Evolutionary conservation across 2,329 filamentous ascomycete species (phyloP).

Genomic region (Nothomitra cinnamomea): DNA sequence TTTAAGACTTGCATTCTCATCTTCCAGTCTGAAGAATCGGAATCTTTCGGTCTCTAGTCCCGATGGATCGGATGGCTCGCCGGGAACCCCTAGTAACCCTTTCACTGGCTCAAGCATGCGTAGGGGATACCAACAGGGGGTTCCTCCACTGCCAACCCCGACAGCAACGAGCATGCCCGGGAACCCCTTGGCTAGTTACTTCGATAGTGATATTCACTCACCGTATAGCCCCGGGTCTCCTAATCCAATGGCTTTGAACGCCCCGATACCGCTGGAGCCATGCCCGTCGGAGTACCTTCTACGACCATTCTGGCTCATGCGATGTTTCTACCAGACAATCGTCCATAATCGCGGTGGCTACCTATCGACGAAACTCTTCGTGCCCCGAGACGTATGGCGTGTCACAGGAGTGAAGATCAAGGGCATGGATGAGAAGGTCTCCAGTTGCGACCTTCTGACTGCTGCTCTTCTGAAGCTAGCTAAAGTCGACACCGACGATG

Average conservation of each 20-base stretch:
- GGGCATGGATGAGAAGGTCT: slow-evolving; percentile 81
- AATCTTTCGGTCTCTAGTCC: slow-evolving; percentile 51
- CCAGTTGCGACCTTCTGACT: slow-evolving; percentile 79
- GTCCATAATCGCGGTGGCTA: slow-evolving; percentile 85
- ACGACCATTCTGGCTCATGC: slow-evolving; percentile 97
- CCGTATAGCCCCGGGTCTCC: slow-evolving; percentile 46
- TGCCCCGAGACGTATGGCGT: slow-evolving; percentile 83
- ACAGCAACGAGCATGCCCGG: slow-evolving; percentile 25
- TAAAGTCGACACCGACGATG: slow-evolving; percentile 73
- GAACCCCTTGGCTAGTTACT: slow-evolving; percentile 45
- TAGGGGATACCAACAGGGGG: slow-evolving; percentile 23
- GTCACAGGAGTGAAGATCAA: slow-evolving; percentile 90
- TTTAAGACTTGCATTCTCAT: slow-evolving; percentile 5
- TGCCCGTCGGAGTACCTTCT: slow-evolving; percentile 79
- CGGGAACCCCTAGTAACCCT: slow-evolving; percentile 42
- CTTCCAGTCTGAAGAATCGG: slow-evolving; percentile 32
- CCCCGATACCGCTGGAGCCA: slow-evolving; percentile 68
- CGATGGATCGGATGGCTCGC: slow-evolving; percentile 48
- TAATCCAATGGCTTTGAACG: slow-evolving; percentile 41
- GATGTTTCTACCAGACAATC: slow-evolving; percentile 81
- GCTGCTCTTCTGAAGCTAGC: slow-evolving; percentile 72
- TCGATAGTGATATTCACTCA: slow-evolving; percentile 68
- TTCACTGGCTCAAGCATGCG: slow-evolving; percentile 25
- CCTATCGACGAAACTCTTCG: slow-evolving; percentile 76
- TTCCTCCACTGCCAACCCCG: slow-evolving; percentile 52